Percentiles rank a stretch among this genome's conserved stretches.
Evolutionary conservation across 352 stramenopile species (phyloP).

Genomic region (Peronosclerospora sorghi): DNA sequence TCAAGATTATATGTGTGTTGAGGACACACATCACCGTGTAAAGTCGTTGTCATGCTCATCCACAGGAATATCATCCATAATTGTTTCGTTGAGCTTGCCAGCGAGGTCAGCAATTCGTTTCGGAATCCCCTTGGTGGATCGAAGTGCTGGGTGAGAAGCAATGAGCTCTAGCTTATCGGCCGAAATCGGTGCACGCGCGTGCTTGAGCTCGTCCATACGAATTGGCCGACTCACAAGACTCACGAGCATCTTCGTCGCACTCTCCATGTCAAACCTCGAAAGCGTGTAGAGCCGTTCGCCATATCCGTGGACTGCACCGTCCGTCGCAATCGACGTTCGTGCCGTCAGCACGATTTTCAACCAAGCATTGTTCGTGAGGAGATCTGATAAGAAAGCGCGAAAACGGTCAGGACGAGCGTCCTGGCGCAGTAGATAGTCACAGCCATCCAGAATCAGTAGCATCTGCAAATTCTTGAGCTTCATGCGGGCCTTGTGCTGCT

Average conservation of each 20-base stretch:
- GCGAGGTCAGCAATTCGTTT: conserved; percentile 65
- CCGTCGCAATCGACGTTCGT: conserved; percentile 42
- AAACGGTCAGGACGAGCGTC: conserved; percentile 46
- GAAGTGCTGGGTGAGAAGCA: conserved; percentile 50
- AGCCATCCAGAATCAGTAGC: conserved; percentile 62
- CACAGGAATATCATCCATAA: conserved; percentile 54
- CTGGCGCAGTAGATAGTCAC: conserved; percentile 48
- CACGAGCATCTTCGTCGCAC: conserved; percentile 60
- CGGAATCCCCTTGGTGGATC: conserved; percentile 47
- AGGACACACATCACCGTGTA: too few species aligned
- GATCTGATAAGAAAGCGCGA: conserved; percentile 49
- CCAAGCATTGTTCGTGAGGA: conserved; percentile 55
- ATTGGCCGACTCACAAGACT: conserved; percentile 66
- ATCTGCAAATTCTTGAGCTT: conserved; percentile 45
- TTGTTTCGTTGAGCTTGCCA: conserved; percentile 48
- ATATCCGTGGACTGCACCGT: conserved; percentile 54
- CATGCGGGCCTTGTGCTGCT: conserved; percentile 35
- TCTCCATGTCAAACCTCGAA: conserved; percentile 58
- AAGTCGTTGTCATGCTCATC: too few species aligned
- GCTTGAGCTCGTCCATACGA: conserved; percentile 54
- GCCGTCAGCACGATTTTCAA: conserved; percentile 70
- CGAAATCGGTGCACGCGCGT: conserved; percentile 16
- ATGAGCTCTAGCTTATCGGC: conserved; percentile 66
- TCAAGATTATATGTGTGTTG: too few species aligned
- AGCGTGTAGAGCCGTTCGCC: conserved; percentile 60